These are phyloP conservation scores for Nannochloropsis gaditana DNA, from an alignment of 108 stramenopile genomes.

Conservation along the genomic window DNA sequence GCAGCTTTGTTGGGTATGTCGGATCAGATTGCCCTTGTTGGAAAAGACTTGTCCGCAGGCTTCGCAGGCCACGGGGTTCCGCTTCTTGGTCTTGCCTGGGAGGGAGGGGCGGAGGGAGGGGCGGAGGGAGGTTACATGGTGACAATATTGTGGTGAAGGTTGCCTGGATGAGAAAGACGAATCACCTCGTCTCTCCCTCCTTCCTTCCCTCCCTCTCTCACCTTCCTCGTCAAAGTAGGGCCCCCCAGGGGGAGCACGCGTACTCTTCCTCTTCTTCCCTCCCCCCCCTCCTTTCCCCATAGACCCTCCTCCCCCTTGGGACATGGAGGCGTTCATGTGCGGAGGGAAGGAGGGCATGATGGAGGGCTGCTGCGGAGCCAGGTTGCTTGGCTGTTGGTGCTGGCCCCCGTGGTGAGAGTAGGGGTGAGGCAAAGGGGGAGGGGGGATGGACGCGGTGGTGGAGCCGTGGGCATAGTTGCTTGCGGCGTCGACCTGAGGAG, in stretches of 20 bases:
- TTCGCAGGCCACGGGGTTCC: background rate
- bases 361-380: background rate
- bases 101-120: background rate
- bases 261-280: background rate
- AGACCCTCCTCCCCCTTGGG: background rate
- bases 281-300: background rate
- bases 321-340: background rate
- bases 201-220: background rate
- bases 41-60: background rate
- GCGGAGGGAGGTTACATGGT: background rate
- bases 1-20: background rate
- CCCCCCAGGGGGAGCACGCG: background rate
- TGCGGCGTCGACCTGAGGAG: background rate
- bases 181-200: background rate
- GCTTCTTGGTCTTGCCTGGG: slow-evolving; percentile 7
- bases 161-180: background rate
- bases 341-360: background rate
- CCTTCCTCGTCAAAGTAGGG: background rate
- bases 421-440: background rate
- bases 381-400: background rate
- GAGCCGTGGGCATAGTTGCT: background rate
- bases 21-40: background rate
- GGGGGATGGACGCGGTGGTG: background rate
- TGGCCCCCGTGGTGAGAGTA: background rate
- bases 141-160: background rate